A percentile compares a stretch with the other conserved stretches of the same genome.
phyloP scores from a whole-genome alignment of 768 basidiomycete species.

The Phallus indusiatus region DNA sequence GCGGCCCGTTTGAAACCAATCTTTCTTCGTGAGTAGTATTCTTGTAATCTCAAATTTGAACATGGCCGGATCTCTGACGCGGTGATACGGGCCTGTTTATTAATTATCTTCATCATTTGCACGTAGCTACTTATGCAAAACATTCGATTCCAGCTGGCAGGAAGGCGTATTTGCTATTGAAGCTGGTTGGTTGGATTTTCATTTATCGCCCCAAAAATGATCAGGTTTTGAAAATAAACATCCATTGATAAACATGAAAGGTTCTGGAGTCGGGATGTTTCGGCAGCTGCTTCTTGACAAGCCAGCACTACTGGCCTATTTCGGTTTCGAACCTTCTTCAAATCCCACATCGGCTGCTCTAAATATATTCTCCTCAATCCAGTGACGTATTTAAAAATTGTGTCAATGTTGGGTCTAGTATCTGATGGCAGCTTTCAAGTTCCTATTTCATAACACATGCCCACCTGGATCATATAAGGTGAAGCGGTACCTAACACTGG shows the following conservation, averaged over 20 bases:
- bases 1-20: slow-evolving; percentile 86
- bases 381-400: not conserved
- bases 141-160: slow-evolving; percentile 53
- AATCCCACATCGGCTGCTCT: slow-evolving; percentile 13
- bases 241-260: slow-evolving; percentile 29
- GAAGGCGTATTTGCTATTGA: slow-evolving; percentile 80
- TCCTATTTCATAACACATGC: slow-evolving; percentile 83
- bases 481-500: not conserved
- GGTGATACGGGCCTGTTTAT: too few relatives aligned
- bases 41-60: slow-evolving; percentile 7
- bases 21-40: slow-evolving; percentile 60
- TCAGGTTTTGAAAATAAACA: not conserved
- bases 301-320: slow-evolving; percentile 41
- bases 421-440: slow-evolving; percentile 27
- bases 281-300: slow-evolving; percentile 45
- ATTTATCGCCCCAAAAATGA: not conserved
- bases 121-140: slow-evolving; percentile 81
- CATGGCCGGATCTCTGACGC: slow-evolving; percentile 10
- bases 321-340: slow-evolving; percentile 14
- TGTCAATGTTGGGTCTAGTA: not conserved
- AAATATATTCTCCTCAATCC: slow-evolving; percentile 17
- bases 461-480: slow-evolving; percentile 75
- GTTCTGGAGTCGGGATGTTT: slow-evolving; percentile 81
- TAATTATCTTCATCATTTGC: not conserved
- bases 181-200: slow-evolving; percentile 52